Evolutionary conservation across 768 basidiomycete species (phyloP), one percentile per base, ranked within the genome.

Genomic region (Hericium alpestre): DNA sequence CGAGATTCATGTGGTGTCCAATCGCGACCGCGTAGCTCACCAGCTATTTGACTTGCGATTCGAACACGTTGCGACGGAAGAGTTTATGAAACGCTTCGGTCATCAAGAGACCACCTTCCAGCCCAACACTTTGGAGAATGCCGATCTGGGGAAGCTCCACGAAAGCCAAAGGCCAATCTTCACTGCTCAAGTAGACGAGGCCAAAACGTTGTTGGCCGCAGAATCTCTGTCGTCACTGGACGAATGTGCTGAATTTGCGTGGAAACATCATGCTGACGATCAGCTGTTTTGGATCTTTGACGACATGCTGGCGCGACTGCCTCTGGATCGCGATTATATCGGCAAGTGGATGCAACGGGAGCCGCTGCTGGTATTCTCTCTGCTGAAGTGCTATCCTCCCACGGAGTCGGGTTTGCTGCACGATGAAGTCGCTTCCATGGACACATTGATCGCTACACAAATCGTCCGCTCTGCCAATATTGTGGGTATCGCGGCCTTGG

Each of bases 1-100:
- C 39, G 84, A 86, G 59, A 73, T 86, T 8, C 84, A 86, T 64
- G 84, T 86, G 4, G 78, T 86, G 10, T 86, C 84, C 0, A 84
- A 85, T 63, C 71, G 83, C 12, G 84, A 86, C 65, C 76, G 81
- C 10, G 71, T 83, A 2, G 80, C 83, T 0, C 82, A 84, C 63
- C 82, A 84, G 67, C 65, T 82, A 0, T 86, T 87, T 60, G 84
- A 87, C 64, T 65, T 85, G 38, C 82, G 82, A 70, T 81, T 83
- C 63, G 80, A 84, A 38, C 80, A 83, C 84, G 65, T 71, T 1
- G 58, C 56, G 12, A 71, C 70, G 1, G 68, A 69, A 43, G 67
- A 70, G 40, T 61, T 40, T 37, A 54, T 70, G 8, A 54, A 54
- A 10, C 58, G 68, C 11, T 66, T 67, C 46, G 32, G 46, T 8